Evolutionary conservation across 495 filamentous ascomycete genomes (phyloP).

Genomic region (Letharia columbiana): DNA sequence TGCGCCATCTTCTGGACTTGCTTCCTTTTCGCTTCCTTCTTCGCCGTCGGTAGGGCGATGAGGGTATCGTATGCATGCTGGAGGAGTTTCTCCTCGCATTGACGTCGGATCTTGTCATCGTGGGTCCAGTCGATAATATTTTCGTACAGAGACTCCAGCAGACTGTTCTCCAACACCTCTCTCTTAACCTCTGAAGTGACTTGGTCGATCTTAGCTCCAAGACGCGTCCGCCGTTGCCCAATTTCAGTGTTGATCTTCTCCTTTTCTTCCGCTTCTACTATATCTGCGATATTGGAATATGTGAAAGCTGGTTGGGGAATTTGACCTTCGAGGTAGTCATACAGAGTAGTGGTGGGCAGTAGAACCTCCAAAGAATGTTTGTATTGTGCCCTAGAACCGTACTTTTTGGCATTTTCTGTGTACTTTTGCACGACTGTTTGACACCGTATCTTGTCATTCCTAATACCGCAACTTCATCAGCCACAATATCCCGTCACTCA

Average conservation of each 20-base stretch:
- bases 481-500: constrained; percentile 33
- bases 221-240: constrained; percentile 74
- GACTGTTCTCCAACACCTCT: constrained; percentile 64
- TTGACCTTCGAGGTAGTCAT: constrained; percentile 74
- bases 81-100: constrained; percentile 87
- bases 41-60: constrained; percentile 49
- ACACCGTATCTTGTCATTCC: constrained; percentile 58
- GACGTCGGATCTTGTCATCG: constrained; percentile 74
- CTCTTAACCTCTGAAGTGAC: constrained; percentile 80
- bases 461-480: background rate
- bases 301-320: constrained; percentile 72
- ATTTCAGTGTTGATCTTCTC: constrained; percentile 87
- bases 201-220: constrained; percentile 74
- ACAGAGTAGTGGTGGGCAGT: constrained; percentile 69
- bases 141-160: constrained; percentile 65
- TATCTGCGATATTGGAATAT: constrained; percentile 75
- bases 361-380: constrained; percentile 64
- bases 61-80: constrained; percentile 70
- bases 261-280: constrained; percentile 78
- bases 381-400: constrained; percentile 64
- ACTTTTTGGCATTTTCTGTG: constrained; percentile 53
- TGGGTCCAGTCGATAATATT: constrained; percentile 81
- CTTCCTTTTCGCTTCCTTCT: constrained; percentile 59
- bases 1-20: constrained; percentile 65
- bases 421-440: constrained; percentile 79